Percentiles rank a stretch among this genome's conserved stretches.
Evolutionary conservation across 306 rosid species (phyloP).

Genomic region (Acmispon strigosus): DNA sequence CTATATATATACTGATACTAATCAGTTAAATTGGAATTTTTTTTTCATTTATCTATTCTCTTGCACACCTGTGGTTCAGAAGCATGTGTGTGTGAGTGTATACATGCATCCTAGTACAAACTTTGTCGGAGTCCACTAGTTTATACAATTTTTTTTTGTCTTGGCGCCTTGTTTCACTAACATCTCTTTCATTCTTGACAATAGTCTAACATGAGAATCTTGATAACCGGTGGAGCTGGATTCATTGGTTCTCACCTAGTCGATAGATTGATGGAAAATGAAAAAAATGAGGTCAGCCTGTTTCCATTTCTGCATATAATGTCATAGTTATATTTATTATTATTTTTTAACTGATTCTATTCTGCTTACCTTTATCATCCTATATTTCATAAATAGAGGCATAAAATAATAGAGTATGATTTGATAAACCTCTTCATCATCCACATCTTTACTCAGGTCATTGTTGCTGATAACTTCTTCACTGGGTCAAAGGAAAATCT

Average conservation of each 20-base stretch:
- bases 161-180: slow-evolving; percentile 4
- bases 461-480: slow-evolving; percentile 88
- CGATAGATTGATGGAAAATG: slow-evolving; percentile 91
- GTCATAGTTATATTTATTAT: not conserved
- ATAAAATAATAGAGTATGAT: not conserved
- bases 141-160: not conserved
- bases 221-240: slow-evolving; percentile 98
- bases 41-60: not conserved
- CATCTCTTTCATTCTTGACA: slow-evolving; percentile 6
- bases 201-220: slow-evolving; percentile 91
- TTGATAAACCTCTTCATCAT: not conserved
- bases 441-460: too few relatives aligned
- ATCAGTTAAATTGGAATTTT: not conserved
- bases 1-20: not conserved
- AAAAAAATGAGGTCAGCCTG: slow-evolving; percentile 73
- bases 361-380: not conserved
- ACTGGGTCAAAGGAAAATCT: slow-evolving; percentile 93
- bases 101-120: not conserved
- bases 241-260: slow-evolving; percentile 98
- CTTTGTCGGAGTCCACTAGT: not conserved
- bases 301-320: slow-evolving; percentile 12
- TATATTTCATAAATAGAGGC: not conserved
- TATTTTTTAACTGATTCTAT: not conserved
- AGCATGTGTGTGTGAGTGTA: not conserved
- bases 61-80: not conserved